These are phyloP conservation scores for Trichoderma hamatum DNA, from an alignment of 2,329 filamentous ascomycete species.

Conservation along the genomic window DNA sequence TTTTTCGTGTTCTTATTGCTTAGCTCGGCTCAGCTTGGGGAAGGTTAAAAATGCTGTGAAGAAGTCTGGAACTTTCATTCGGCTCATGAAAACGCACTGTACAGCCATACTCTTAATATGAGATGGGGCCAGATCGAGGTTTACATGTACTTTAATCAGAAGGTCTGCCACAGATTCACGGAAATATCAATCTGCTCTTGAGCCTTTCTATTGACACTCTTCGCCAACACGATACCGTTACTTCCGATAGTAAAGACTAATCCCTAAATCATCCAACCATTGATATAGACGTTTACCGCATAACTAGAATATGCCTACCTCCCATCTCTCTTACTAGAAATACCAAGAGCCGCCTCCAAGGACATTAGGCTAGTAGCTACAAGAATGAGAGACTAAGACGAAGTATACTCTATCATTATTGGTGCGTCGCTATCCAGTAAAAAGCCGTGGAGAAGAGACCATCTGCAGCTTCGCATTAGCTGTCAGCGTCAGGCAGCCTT, in stretches of 20 bases:
- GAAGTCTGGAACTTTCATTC: too few species aligned
- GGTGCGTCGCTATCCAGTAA: neutral
- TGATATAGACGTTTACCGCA: too few species aligned
- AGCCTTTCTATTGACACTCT: neutral
- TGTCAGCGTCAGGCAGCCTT: conserved; percentile 17
- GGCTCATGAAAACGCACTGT: too few species aligned
- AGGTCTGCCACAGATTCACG: neutral
- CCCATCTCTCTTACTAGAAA: neutral
- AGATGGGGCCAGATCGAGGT: neutral
- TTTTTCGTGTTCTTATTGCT: too few species aligned
- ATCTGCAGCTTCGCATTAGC: conserved; percentile 18
- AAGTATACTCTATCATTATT: neutral
- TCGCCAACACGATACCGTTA: too few species aligned
- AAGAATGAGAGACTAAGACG: neutral
- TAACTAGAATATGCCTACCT: too few species aligned
- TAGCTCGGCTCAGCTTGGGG: too few species aligned
- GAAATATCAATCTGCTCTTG: neutral
- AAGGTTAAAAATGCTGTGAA: too few species aligned
- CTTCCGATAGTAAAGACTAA: neutral
- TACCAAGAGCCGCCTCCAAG: neutral
- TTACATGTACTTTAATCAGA: neutral
- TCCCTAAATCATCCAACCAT: too few species aligned
- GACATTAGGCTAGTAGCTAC: neutral
- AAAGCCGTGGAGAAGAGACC: neutral
- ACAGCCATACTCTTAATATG: too few species aligned